Evolutionary conservation across 2,329 filamentous ascomycete genomes (phyloP), one percentile per base, ranked within the genome.

Genomic region (Xylariaceae sp.): DNA sequence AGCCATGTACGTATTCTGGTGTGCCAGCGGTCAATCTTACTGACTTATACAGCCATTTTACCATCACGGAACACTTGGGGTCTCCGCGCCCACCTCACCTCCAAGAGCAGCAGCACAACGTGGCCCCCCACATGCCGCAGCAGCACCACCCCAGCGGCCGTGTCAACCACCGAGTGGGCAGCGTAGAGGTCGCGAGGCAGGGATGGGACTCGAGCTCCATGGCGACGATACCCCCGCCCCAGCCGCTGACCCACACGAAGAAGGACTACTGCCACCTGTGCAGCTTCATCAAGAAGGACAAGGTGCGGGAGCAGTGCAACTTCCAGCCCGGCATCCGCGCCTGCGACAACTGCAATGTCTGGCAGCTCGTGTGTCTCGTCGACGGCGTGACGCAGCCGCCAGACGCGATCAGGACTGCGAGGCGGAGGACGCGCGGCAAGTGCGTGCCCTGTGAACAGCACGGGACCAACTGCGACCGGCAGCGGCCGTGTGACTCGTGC

Each of bases 321-420:
- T 13, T 5, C 9, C 13, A 5, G 11, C 33, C 13, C 14, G n/a
- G 12, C 23, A 15, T 12, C 19, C 18, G 11, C 26, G 26, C 8
- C 8, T 28, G 26, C n/a, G 26, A 9, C 7, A 28, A 8, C n/a
- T 28, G 26, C n/a, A 28, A 8, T 5, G 7, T 13, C 8, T 28
- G 9, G 5, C 5, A 5, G 5, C 8, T 28, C 9, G 9, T 28
- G n/a, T 28, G 26, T n/a, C 29, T 47, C 3, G 38, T 44, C 1
- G 32, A 34, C 1, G 32, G 17, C 14, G 30, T 36, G 3, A 18
- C 15, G 4, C 36, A 40, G 1, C 35, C 41, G 3, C 39, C 45
- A 9, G 9, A 16, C 12, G 32, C 34, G n/a, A 6, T 14, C 19
- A 27, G 4, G 9, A n/a, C 5, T 7, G 14, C 9, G 2, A 12